phyloP scores from a whole-genome alignment of 441 rosid genomes.

The Breynia disticha region DNA sequence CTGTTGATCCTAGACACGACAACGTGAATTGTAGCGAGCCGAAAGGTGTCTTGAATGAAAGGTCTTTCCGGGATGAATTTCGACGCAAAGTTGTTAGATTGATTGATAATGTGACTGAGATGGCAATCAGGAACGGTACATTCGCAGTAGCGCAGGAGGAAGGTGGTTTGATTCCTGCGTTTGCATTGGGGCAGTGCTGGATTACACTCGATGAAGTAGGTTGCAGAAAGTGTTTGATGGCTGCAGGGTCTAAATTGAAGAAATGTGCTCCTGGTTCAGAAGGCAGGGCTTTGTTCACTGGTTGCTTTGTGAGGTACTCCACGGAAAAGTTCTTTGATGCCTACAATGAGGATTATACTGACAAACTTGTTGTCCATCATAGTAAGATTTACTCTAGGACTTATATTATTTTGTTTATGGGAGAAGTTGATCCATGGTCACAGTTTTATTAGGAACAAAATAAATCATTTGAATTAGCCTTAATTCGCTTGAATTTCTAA shows the following conservation, averaged over 20 bases:
- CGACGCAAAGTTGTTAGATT: constrained; percentile 22
- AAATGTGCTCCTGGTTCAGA: constrained; percentile 31
- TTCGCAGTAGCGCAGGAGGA: constrained; percentile 29
- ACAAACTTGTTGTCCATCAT: constrained; percentile 11
- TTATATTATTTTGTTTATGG: not conserved
- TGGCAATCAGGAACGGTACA: constrained; percentile 28
- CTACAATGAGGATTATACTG: not conserved
- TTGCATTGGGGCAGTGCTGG: constrained; percentile 68
- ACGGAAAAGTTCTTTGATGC: constrained; percentile 29
- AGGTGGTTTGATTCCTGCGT: constrained; percentile 24
- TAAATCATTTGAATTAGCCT: not conserved
- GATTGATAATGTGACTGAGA: constrained; percentile 26
- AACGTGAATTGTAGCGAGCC: constrained; percentile 19
- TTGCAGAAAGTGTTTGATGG: constrained; percentile 40
- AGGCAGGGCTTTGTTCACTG: constrained; percentile 49
- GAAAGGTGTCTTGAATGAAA: constrained; percentile 5
- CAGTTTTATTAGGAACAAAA: too few species aligned
- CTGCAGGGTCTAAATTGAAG: constrained; percentile 31
- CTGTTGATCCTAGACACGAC: constrained; percentile 26
- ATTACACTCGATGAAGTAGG: constrained; percentile 23
- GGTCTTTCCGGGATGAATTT: constrained; percentile 13
- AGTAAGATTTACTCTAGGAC: not conserved
- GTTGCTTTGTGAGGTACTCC: constrained; percentile 59
- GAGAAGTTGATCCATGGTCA: not conserved
- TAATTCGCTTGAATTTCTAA: not conserved